These are phyloP conservation scores for Trypanosomatidae sp. DNA, from an alignment of 208 protist genomes.

Conservation along the genomic window DNA sequence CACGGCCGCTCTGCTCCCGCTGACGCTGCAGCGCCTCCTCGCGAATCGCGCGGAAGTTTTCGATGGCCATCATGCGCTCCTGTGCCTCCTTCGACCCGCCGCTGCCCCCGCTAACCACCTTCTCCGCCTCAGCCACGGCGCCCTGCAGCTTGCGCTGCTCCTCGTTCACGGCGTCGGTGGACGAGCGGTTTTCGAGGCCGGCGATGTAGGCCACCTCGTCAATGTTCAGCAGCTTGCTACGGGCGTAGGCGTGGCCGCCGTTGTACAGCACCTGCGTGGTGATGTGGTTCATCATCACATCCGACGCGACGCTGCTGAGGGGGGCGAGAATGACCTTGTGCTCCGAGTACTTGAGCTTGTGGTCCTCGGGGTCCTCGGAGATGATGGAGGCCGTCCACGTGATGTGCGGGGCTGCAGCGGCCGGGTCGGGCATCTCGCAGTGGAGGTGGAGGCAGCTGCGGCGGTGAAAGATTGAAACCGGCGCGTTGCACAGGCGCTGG, in stretches of 20 bases:
- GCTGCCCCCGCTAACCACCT: constrained; percentile 27
- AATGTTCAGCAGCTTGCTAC: constrained; percentile 65
- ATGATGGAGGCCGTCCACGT: constrained; percentile 39
- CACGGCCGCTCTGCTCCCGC: constrained; percentile 41
- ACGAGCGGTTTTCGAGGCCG: constrained; percentile 20
- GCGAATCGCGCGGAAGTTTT: constrained; percentile 40
- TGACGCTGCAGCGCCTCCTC: constrained; percentile 51
- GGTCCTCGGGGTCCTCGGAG: constrained; percentile 24
- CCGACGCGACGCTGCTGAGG: constrained; percentile 39
- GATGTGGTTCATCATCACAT: constrained; percentile 70
- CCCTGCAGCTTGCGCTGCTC: constrained; percentile 33
- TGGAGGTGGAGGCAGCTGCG: constrained; percentile 47
- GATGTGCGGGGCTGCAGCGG: constrained; percentile 26
- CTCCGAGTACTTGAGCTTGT: constrained; percentile 31
- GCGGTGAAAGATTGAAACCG: constrained; percentile 36
- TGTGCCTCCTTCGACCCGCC: constrained; percentile 33
- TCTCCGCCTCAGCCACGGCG: constrained; percentile 24
- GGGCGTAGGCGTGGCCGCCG: constrained; percentile 41
- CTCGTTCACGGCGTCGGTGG: constrained; percentile 30
- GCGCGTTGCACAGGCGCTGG: constrained; percentile 54
- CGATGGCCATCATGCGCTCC: constrained; percentile 31
- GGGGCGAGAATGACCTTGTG: constrained; percentile 29
- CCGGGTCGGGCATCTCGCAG: constrained; percentile 43
- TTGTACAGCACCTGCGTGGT: constrained; percentile 46
- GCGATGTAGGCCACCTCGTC: constrained; percentile 60